phyloP scores from a whole-genome alignment of 176 grass and related monocot species.

The Rhynchospora tenuis region DNA sequence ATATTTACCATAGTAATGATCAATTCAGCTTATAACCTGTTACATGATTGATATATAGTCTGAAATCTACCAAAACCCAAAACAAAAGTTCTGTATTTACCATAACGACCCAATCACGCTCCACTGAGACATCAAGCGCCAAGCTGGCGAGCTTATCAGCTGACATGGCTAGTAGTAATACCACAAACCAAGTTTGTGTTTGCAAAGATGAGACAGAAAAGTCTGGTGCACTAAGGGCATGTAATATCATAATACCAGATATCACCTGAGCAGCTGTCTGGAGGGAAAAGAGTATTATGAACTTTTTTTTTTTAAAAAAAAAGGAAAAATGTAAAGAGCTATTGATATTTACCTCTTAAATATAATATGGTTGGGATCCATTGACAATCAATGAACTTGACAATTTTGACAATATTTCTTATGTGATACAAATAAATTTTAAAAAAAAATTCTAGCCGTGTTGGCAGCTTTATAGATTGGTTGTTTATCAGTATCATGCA shows the following conservation, averaged over 20 bases:
- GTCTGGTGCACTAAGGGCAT: slow-evolving; percentile 27
- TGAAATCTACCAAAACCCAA: background rate
- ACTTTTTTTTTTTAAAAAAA: no score
- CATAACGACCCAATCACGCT: slow-evolving; percentile 50
- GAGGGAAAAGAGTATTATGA: background rate
- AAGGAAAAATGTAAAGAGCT: no score
- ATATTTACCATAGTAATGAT: no score
- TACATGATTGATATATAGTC: no score
- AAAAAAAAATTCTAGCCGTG: background rate
- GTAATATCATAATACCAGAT: slow-evolving; percentile 38
- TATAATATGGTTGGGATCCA: no score
- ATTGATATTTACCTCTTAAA: no score
- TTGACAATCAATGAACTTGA: background rate
- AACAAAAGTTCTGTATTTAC: background rate
- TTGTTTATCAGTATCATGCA: background rate
- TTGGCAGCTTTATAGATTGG: background rate
- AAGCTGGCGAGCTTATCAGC: slow-evolving; percentile 44
- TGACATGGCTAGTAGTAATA: slow-evolving; percentile 40
- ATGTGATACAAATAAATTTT: background rate
- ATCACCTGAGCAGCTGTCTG: slow-evolving; percentile 46
- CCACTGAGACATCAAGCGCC: slow-evolving; percentile 35
- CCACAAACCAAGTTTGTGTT: slow-evolving; percentile 46
- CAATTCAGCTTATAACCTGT: no score
- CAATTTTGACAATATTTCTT: background rate
- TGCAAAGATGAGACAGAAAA: slow-evolving; percentile 22